These are phyloP conservation scores for Rhizopus arrhizus DNA, from an alignment of 371 early-diverging fungal genomes.

Conservation along the genomic window DNA sequence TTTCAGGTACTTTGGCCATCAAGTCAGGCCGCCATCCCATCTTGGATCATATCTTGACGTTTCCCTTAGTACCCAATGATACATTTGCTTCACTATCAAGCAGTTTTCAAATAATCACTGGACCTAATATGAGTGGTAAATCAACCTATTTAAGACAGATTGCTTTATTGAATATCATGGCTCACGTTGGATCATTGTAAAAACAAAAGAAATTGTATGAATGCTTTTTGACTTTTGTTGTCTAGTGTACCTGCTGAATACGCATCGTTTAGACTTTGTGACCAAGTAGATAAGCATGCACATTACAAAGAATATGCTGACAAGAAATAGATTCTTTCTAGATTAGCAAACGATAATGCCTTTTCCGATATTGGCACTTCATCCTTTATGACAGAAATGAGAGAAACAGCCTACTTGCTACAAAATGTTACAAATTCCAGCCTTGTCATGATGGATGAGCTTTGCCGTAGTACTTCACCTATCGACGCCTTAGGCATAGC, in stretches of 20 bases:
- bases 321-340: constrained; percentile 55
- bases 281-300: constrained; percentile 47
- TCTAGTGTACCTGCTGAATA: constrained; percentile 89
- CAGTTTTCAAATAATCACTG: constrained; percentile 90
- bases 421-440: constrained; percentile 68
- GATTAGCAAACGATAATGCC: constrained; percentile 75
- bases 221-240: not conserved
- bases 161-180: constrained; percentile 87
- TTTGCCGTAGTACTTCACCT: constrained; percentile 92
- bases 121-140: constrained; percentile 98
- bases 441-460: constrained; percentile 94
- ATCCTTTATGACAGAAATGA: constrained; percentile 94
- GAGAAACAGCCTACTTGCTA: constrained; percentile 83
- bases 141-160: constrained; percentile 93
- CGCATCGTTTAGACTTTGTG: constrained; percentile 78
- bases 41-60: constrained; percentile 55
- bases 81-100: constrained; percentile 64
- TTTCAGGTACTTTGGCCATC: constrained; percentile 78
- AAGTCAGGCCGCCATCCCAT: constrained; percentile 86
- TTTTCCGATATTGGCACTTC: constrained; percentile 66
- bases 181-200: constrained; percentile 92
- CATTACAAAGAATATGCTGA: not conserved
- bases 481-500: constrained; percentile 82
- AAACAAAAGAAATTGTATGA: constrained; percentile 3
- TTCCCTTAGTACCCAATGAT: constrained; percentile 78